Evolutionary conservation across 345 rosid species (phyloP).

Genomic region (Salix suchowensis): DNA sequence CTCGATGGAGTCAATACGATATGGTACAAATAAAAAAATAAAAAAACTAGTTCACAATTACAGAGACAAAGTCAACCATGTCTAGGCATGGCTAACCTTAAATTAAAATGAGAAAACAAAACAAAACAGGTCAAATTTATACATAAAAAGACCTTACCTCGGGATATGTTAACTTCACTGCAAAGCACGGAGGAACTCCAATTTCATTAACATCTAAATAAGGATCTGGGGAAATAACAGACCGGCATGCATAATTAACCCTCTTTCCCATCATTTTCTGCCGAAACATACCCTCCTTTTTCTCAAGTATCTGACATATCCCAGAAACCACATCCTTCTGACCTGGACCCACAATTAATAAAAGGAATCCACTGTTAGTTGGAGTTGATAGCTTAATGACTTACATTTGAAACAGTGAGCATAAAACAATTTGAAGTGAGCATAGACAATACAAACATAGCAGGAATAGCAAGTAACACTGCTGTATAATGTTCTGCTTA

Average conservation of each 20-base stretch:
- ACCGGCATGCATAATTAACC: constrained; percentile 93
- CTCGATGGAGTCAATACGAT: too few relatives aligned
- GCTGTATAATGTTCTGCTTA: not conserved
- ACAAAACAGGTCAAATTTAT: not conserved
- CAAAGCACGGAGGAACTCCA: constrained; percentile 94
- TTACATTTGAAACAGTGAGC: not conserved
- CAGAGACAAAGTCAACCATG: too few relatives aligned
- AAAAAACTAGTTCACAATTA: too few relatives aligned
- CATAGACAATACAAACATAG: not conserved
- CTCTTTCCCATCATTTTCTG: constrained; percentile 99
- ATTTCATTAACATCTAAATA: constrained; percentile 93
- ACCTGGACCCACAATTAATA: constrained; percentile 45
- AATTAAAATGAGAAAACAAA: not conserved
- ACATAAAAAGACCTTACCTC: constrained; percentile 48
- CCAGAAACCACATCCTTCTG: constrained; percentile 59
- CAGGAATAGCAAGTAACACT: not conserved
- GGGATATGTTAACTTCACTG: constrained; percentile 79
- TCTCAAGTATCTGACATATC: constrained; percentile 89
- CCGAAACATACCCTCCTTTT: constrained; percentile 91
- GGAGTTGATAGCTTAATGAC: not conserved
- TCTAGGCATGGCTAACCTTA: not conserved
- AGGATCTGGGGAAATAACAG: constrained; percentile 99
- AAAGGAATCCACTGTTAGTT: constrained; percentile 7
- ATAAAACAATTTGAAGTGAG: not conserved
- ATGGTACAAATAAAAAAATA: too few relatives aligned